These are phyloP conservation scores for Mycena latifolia DNA, from an alignment of 768 basidiomycete species.

Conservation along the genomic window DNA sequence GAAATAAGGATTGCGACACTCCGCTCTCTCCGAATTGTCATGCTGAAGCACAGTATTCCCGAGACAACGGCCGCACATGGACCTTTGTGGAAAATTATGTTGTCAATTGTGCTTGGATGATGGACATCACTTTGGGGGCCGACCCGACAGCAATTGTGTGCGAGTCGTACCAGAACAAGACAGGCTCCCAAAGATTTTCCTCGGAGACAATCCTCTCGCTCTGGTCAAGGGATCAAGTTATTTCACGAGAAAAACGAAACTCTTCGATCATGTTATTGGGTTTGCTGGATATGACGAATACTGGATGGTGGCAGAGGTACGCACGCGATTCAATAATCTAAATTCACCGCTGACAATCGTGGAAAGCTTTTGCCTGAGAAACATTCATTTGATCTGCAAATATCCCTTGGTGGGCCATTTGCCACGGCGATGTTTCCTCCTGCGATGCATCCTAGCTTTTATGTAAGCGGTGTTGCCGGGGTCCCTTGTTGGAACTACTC, in stretches of 20 bases:
- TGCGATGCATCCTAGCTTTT: slow-evolving; percentile 83
- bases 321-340: too few relatives aligned
- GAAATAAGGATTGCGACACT: slow-evolving; percentile 73
- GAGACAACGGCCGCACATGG: slow-evolving; percentile 87
- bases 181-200: slow-evolving; percentile 77
- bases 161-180: slow-evolving; percentile 88
- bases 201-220: slow-evolving; percentile 74
- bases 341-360: neutral
- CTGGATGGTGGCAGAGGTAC: slow-evolving; percentile 96
- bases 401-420: slow-evolving; percentile 89
- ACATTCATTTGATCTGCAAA: slow-evolving; percentile 83
- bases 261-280: slow-evolving; percentile 92
- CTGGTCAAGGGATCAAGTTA: slow-evolving; percentile 83
- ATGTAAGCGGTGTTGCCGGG: too few relatives aligned
- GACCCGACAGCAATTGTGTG: slow-evolving; percentile 93
- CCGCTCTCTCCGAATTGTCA: slow-evolving; percentile 65
- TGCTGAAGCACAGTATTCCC: slow-evolving; percentile 79
- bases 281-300: slow-evolving; percentile 98
- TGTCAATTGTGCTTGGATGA: slow-evolving; percentile 91
- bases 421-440: slow-evolving; percentile 92
- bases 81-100: slow-evolving; percentile 85
- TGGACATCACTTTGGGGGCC: slow-evolving; percentile 80
- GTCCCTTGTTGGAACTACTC: too few relatives aligned
- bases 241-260: slow-evolving; percentile 75
- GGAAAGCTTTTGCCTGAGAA: slow-evolving; percentile 63